Evolutionary conservation across 2,329 filamentous ascomycete species (phyloP).

Genomic region (Penicillium frequentans): DNA sequence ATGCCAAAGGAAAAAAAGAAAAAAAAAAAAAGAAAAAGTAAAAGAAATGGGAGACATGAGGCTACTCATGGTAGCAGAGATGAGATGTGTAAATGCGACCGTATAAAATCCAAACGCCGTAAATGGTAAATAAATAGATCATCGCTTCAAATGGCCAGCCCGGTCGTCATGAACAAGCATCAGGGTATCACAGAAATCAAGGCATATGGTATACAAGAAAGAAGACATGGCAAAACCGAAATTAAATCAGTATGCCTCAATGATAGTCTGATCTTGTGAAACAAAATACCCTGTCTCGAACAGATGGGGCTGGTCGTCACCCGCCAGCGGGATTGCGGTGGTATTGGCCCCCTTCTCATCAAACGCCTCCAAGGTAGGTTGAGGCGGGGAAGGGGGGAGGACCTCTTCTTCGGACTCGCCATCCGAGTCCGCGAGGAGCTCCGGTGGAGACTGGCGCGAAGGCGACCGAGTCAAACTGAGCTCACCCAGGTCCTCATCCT

Average conservation of each 20-base stretch:
- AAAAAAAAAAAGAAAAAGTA: neutral
- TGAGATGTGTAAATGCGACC: constrained; percentile 6
- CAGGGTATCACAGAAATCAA: constrained; percentile 24
- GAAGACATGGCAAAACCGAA: constrained; percentile 9
- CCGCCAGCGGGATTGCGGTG: constrained; percentile 37
- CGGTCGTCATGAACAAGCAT: constrained; percentile 14
- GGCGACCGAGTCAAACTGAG: constrained; percentile 68
- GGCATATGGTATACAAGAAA: constrained; percentile 21
- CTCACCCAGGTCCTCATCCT: constrained; percentile 59
- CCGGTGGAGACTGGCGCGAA: constrained; percentile 68
- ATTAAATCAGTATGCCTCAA: constrained; percentile 48
- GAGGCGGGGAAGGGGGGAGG: constrained; percentile 69
- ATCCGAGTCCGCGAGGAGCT: constrained; percentile 68
- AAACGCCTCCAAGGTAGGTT: constrained; percentile 59
- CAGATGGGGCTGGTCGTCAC: constrained; percentile 38
- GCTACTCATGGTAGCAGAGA: constrained; percentile 1
- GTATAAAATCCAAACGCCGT: constrained; percentile 20
- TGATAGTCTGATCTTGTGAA: constrained; percentile 46
- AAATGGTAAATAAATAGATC: constrained; percentile 7
- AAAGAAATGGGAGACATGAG: neutral
- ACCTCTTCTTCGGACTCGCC: constrained; percentile 67
- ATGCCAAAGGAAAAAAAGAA: neutral
- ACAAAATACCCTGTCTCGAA: constrained; percentile 53
- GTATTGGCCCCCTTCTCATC: constrained; percentile 56
- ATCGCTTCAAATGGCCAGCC: constrained; percentile 11